Percentiles rank a stretch among this genome's conserved stretches.
These are phyloP conservation scores for Xylaria sp. DNA, from an alignment of 2,329 filamentous ascomycete genomes.

Conservation along the genomic window DNA sequence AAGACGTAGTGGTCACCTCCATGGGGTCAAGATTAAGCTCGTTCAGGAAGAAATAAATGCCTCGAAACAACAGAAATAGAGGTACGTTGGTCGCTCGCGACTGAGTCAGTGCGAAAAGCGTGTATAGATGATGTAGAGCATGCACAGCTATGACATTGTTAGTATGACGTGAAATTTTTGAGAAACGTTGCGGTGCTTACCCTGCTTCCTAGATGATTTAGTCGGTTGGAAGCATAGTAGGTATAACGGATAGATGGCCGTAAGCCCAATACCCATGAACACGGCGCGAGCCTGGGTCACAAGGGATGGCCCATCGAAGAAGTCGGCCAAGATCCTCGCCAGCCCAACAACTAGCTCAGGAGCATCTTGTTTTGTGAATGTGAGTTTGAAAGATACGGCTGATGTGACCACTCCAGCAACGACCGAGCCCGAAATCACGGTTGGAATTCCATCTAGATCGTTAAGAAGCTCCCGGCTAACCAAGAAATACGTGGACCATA, in stretches of 20 bases:
- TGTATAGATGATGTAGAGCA: slow-evolving; percentile 75
- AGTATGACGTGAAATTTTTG: background rate
- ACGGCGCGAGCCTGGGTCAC: slow-evolving; percentile 61
- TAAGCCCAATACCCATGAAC: slow-evolving; percentile 58
- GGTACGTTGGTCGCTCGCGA: slow-evolving; percentile 87
- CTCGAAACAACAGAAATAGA: slow-evolving; percentile 78
- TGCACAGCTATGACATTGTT: slow-evolving; percentile 48
- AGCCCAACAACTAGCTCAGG: slow-evolving; percentile 77
- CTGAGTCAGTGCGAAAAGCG: slow-evolving; percentile 86
- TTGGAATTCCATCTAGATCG: slow-evolving; percentile 55
- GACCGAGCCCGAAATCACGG: slow-evolving; percentile 54
- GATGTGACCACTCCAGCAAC: slow-evolving; percentile 57
- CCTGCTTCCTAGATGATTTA: slow-evolving; percentile 43
- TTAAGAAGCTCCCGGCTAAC: slow-evolving; percentile 60
- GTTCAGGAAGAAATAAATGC: slow-evolving; percentile 63
- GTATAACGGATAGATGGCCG: slow-evolving; percentile 54
- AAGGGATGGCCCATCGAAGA: slow-evolving; percentile 57
- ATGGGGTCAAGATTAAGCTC: slow-evolving; percentile 59
- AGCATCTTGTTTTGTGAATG: slow-evolving; percentile 87
- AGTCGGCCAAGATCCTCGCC: slow-evolving; percentile 53
- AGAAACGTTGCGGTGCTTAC: slow-evolving; percentile 33
- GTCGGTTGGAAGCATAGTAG: slow-evolving; percentile 48
- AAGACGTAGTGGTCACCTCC: slow-evolving; percentile 74
- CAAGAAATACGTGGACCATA: slow-evolving; percentile 75
- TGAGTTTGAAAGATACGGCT: slow-evolving; percentile 86